Evolutionary conservation across 2,329 filamentous ascomycete genomes (phyloP).

Genomic region (Colletotrichum australisinense): DNA sequence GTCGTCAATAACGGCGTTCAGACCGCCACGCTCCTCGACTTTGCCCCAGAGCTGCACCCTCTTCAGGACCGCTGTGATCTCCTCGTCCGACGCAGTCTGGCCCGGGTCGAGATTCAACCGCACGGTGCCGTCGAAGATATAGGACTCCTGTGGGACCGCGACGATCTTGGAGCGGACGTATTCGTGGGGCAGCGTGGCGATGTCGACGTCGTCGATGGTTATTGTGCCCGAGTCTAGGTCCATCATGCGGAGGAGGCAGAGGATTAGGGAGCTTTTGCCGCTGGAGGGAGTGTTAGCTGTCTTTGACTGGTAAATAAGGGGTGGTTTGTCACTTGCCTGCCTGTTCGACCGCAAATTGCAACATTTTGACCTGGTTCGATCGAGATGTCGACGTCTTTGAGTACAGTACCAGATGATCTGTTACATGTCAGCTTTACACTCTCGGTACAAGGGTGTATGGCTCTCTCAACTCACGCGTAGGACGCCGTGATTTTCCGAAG

Average conservation of each 20-base stretch:
- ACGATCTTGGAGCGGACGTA: conserved; percentile 48
- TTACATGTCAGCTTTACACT: neutral
- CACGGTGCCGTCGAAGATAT: conserved; percentile 59
- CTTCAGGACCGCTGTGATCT: conserved; percentile 55
- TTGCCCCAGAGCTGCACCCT: conserved; percentile 57
- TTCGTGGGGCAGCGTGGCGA: conserved; percentile 41
- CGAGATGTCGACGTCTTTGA: conserved; percentile 24
- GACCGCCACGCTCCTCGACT: conserved; percentile 49
- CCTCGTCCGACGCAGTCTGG: conserved; percentile 48
- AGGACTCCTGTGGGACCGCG: conserved; percentile 62
- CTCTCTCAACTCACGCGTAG: conserved; percentile 11
- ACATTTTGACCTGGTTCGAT: conserved; percentile 39
- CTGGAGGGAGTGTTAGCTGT: conserved; percentile 41
- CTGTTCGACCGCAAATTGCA: conserved; percentile 39
- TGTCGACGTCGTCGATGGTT: conserved; percentile 55
- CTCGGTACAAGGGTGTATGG: accelerated
- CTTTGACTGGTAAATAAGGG: neutral
- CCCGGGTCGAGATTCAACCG: conserved; percentile 60
- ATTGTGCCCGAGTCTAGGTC: conserved; percentile 56
- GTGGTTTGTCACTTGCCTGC: conserved; percentile 34
- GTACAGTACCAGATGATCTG: conserved; percentile 22
- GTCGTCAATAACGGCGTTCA: conserved; percentile 46
- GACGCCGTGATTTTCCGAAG: conserved; percentile 11
- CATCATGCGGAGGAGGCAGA: conserved; percentile 56
- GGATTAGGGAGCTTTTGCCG: conserved; percentile 57